These are phyloP conservation scores for Tolypocladium tundrense DNA, from an alignment of 2,329 filamentous ascomycete species.

Conservation along the genomic window DNA sequence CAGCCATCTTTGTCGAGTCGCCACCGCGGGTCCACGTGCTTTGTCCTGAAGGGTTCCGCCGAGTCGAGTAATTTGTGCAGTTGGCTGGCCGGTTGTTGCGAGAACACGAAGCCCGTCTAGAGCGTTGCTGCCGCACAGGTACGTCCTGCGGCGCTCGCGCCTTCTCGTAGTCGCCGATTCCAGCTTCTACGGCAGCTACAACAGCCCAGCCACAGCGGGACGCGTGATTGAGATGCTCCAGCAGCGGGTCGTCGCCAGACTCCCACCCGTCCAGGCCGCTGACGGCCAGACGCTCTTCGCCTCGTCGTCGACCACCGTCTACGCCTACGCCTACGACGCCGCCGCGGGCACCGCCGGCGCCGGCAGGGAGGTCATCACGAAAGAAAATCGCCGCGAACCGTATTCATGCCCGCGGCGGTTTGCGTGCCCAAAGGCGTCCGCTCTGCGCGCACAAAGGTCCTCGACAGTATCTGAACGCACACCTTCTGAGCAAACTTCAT, in stretches of 20 bases:
- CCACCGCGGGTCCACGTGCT: no score
- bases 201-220: slow-evolving; percentile 82
- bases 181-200: slow-evolving; percentile 50
- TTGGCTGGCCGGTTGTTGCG: no score
- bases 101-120: no score
- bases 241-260: slow-evolving; percentile 67
- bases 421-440: no score
- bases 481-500: slow-evolving; percentile 80
- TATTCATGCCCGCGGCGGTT: no score
- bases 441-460: slow-evolving; percentile 74
- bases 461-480: slow-evolving; percentile 71
- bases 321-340: slow-evolving; percentile 50
- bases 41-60: no score
- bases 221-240: slow-evolving; percentile 78
- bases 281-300: slow-evolving; percentile 38
- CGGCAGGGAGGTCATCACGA: slow-evolving; percentile 37
- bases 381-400: no score
- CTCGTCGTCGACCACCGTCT: slow-evolving; percentile 42
- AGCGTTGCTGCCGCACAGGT: no score
- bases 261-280: slow-evolving; percentile 82
- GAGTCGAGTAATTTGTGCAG: no score
- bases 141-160: no score
- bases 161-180: slow-evolving; percentile 50
- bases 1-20: no score
- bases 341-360: slow-evolving; percentile 29